These are phyloP conservation scores for Picea abies DNA, from an alignment of 83 land plant genomes.

Conservation along the genomic window DNA sequence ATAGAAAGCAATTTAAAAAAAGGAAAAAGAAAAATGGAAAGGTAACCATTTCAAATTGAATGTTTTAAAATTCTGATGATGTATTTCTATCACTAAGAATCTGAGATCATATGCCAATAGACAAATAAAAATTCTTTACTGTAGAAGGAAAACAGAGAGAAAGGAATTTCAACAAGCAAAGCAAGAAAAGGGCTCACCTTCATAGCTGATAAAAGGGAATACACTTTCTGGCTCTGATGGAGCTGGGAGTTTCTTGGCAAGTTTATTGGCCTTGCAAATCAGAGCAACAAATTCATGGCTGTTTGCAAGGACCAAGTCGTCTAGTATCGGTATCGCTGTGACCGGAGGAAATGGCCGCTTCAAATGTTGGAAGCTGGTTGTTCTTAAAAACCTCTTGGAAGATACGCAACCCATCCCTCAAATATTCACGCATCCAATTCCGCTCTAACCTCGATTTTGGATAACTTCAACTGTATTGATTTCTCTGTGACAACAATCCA, in stretches of 20 bases:
- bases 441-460: background rate
- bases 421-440: background rate
- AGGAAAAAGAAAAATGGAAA: too few species aligned
- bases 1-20: too few species aligned
- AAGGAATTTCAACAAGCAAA: background rate
- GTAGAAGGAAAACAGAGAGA: background rate
- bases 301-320: conserved; percentile 12
- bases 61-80: too few species aligned
- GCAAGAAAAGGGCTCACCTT: conserved; percentile 6
- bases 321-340: conserved; percentile 8
- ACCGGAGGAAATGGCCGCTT: conserved; percentile 1
- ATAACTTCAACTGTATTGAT: background rate
- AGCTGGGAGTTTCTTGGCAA: background rate
- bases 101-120: background rate
- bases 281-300: conserved; percentile 5
- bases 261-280: background rate
- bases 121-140: background rate
- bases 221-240: background rate
- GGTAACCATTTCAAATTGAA: too few species aligned
- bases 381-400: conserved; percentile 5
- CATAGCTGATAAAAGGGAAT: background rate
- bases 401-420: conserved; percentile 5
- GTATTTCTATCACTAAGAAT: too few species aligned
- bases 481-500: background rate
- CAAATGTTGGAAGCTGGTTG: conserved; percentile 6